Evolutionary conservation across 306 rosid genomes (phyloP), one percentile per base, ranked within the genome.

Genomic region (Trifolium repens): DNA sequence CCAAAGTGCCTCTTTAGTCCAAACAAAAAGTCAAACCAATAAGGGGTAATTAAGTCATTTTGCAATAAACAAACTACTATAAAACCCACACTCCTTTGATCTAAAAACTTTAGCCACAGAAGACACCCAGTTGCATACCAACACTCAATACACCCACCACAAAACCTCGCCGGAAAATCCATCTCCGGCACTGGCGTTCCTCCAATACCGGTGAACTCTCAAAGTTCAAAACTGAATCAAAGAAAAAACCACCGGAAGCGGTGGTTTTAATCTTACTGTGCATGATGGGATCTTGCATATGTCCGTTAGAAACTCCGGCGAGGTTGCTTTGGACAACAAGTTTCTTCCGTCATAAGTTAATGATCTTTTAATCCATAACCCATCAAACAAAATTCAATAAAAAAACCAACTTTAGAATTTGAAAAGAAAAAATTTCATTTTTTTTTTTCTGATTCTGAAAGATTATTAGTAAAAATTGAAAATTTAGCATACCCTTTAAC

Each of bases 261-360:
- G 84, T 82, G 85, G 88, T 81, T 62, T 69, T 69, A 13, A 83
- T 9, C 24, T 71, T 82, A 49, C 74, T 86, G 85, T 85, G 86
- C 81, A 78, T 94, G 97, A 92, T 91, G 96, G 98, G 96, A 89
- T 91, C 83, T 91, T 91, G 92, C 61, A 84, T 90, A 69, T 89
- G 88, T 54, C 98, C 91, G 77, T 82, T 94, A 71, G 93, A 89
- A 73, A 90, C 88, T 69, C 96, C 97, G 70, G 97, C 97, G 76
- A 90, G 97, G 89, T 85, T 94, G 42, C 97, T 91, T 3, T 94
- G 98, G 98, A 94, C 89, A 44, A 94, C 98, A 2, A 94, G 98
- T 70, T 94, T 94, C 89, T 94, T 94, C 96, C 98, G 98, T 74
- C 98, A 94, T 84, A 94, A 90, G 98, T 72, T 94, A 40, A 92